These are phyloP conservation scores for Salvia miltiorrhiza DNA, from an alignment of 257 asterid genomes.

Conservation along the genomic window DNA sequence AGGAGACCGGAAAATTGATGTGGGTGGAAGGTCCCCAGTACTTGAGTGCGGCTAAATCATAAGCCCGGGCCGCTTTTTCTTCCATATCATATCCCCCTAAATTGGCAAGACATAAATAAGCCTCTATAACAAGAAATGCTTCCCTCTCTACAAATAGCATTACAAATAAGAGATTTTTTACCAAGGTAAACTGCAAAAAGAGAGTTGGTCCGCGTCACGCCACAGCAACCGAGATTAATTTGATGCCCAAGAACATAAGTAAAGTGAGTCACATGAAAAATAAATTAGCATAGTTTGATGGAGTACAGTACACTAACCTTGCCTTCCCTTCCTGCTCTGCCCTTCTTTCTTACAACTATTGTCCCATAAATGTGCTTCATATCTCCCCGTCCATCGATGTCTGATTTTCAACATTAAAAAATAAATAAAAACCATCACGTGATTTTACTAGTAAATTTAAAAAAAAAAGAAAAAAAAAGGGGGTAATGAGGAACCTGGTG, in stretches of 20 bases:
- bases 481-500: slow-evolving; percentile 54
- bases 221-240: slow-evolving; percentile 26
- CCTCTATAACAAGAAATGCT: neutral
- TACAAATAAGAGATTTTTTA: slow-evolving; percentile 16
- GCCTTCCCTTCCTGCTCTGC: slow-evolving; percentile 98
- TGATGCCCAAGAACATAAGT: neutral
- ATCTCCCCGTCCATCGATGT: slow-evolving; percentile 99
- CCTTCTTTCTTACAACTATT: slow-evolving; percentile 99
- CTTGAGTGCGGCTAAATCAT: slow-evolving; percentile 95
- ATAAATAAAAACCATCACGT: no score
- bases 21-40: slow-evolving; percentile 99
- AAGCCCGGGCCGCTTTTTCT: slow-evolving; percentile 96
- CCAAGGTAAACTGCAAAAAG: slow-evolving; percentile 78
- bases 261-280: slow-evolving; percentile 11
- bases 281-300: no score
- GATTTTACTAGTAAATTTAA: neutral
- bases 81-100: slow-evolving; percentile 99
- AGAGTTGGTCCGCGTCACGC: slow-evolving; percentile 17
- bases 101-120: slow-evolving; percentile 11
- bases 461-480: neutral
- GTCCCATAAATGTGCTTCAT: slow-evolving; percentile 99
- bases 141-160: neutral
- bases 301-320: slow-evolving; percentile 40
- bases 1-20: slow-evolving; percentile 72
- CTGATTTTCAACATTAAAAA: slow-evolving; percentile 30